Evolutionary conservation across 2,329 filamentous ascomycete genomes (phyloP).

Genomic region (Pseudocercospora eumusae): DNA sequence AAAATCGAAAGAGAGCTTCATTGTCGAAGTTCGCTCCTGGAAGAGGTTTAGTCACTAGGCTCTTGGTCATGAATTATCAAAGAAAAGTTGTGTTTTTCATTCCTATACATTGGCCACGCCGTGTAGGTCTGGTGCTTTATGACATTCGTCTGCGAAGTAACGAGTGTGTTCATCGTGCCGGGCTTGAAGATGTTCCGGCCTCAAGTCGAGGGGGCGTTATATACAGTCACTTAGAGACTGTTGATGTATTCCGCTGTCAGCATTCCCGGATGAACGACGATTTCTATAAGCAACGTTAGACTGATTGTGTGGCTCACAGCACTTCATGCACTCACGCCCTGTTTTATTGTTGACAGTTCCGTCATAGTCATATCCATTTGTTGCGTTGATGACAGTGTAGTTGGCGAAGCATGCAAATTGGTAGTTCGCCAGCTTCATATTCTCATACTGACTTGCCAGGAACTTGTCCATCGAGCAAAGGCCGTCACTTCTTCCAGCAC

Average conservation of each 20-base stretch:
- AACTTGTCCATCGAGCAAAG: slow-evolving; percentile 49
- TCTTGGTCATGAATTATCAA: not conserved
- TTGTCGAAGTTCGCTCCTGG: not conserved
- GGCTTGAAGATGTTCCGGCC: too few relatives aligned
- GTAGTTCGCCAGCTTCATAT: slow-evolving; percentile 48
- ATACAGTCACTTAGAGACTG: not conserved
- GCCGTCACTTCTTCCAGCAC: slow-evolving; percentile 48
- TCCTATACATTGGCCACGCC: not conserved
- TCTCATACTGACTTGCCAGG: slow-evolving; percentile 45
- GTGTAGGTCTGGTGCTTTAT: too few relatives aligned
- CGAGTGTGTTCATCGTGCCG: too few relatives aligned
- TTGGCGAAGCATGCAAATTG: slow-evolving; percentile 53
- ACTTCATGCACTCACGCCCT: slow-evolving; percentile 12
- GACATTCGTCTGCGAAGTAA: too few relatives aligned
- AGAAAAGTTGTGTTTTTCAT: not conserved
- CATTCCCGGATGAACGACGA: slow-evolving; percentile 27
- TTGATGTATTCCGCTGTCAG: slow-evolving; percentile 28
- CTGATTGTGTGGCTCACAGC: not conserved
- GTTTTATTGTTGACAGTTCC: slow-evolving; percentile 34
- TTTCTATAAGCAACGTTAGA: slow-evolving; percentile 15
- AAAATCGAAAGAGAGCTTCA: not conserved
- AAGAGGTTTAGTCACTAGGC: not conserved
- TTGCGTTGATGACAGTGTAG: slow-evolving; percentile 46
- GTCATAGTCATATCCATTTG: slow-evolving; percentile 48
- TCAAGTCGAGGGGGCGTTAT: too few relatives aligned